Base-by-base conservation (phyloP, 352 stramenopile species). In the Hyaloperonospora brassicae region DNA sequence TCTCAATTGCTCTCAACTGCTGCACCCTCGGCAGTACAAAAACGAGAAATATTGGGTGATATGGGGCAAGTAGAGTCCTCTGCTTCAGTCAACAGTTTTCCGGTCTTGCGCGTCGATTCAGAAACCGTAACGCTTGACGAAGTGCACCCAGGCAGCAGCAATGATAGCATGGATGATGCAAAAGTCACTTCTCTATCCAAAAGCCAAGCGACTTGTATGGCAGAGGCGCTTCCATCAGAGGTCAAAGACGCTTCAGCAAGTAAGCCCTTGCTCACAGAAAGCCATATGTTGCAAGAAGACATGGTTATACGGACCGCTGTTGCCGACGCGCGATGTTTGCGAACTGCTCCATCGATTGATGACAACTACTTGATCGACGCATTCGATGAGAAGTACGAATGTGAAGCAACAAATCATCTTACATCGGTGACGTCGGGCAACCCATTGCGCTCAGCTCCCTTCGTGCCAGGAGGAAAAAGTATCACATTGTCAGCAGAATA, bases 361-460 rank as follows among this genome's bases (percentile, higher is more conserved):
- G 74, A 89, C 42, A 59, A 78, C 42, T 66, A 73, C 13, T 49
- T 89, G 11, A 89, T 89, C 34, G 76, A 89, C n/a, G 76, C 64
- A 13, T 89, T 86, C 59, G 76, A 86, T 40, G 64, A 81, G 13
- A 55, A 72, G n/a, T 66, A 75, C 12, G 67, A 72, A 17, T 72
- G 70, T 1, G 57, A 72, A 1, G 50, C 74, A 59, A 14, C 36
- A 12, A 50, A 55, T 54, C 36, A 67, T 40, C 39, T 61, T 14
- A 59, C 45, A 11, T 54, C 53, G 6, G 47, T 63, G 10, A 55
- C 59, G 46, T 61, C 49, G 5, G 50, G 54, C 47, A 41, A 27
- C 12, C 57, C 60, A n/a, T 35, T 61, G 5, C 47, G 50, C 10
- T 53, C 52, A 27, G 13, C 35, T 24, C 36, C 36, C 8, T 60